phyloP scores from a whole-genome alignment of 441 rosid genomes.

The Kokia cookei region DNA sequence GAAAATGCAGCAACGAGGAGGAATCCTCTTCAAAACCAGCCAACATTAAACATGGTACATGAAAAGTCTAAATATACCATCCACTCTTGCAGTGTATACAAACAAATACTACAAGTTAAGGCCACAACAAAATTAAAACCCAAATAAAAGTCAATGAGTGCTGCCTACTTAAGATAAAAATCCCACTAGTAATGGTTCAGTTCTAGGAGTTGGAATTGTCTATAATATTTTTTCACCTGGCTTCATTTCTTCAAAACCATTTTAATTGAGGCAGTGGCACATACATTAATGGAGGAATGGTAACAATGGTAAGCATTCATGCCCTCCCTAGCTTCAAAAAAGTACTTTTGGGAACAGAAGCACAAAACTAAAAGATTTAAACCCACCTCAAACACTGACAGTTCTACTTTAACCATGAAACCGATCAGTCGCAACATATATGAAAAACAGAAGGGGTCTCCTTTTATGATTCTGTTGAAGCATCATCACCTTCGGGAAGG shows the following conservation, averaged over 20 bases:
- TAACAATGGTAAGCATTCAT: too few species aligned
- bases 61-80: background rate
- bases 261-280: too few species aligned
- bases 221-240: too few species aligned
- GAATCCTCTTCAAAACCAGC: background rate
- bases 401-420: background rate
- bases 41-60: background rate
- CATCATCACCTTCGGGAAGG: conserved; percentile 56
- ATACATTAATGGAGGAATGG: too few species aligned
- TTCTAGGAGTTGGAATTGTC: background rate
- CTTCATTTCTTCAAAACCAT: too few species aligned
- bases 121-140: background rate
- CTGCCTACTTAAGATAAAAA: background rate
- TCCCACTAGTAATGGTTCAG: background rate
- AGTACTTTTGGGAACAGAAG: too few species aligned
- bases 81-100: background rate
- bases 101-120: background rate
- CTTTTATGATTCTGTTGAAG: conserved; percentile 7
- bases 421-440: background rate
- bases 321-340: too few species aligned
- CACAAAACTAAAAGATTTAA: too few species aligned
- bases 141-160: background rate
- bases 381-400: background rate
- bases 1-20: too few species aligned
- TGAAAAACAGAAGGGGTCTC: background rate